Percentiles rank a stretch among this genome's conserved stretches.
Conservation (phyloP, 2,329 filamentous ascomycete species). For the Aspergillus amoenus region DNA sequence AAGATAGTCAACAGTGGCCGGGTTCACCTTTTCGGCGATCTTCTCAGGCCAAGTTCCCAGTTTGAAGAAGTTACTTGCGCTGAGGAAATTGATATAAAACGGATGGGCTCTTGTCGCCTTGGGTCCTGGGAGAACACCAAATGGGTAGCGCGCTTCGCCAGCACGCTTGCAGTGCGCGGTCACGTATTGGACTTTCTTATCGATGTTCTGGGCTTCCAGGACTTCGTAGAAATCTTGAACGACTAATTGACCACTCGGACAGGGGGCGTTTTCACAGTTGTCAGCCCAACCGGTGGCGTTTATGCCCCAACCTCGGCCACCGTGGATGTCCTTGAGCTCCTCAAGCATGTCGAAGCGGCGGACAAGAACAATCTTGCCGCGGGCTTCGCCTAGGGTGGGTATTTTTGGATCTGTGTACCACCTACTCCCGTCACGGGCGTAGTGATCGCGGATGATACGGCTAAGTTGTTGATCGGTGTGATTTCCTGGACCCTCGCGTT, state of each 20-base stretch:
- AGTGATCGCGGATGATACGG: slow-evolving; percentile 70
- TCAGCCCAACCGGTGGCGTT: slow-evolving; percentile 74
- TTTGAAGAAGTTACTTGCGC: slow-evolving; percentile 92
- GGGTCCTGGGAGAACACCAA: slow-evolving; percentile 36
- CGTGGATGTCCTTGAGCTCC: slow-evolving; percentile 42
- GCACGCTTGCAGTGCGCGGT: slow-evolving; percentile 76
- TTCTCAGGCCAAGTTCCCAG: slow-evolving; percentile 88
- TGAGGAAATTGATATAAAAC: slow-evolving; percentile 87
- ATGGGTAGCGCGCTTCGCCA: slow-evolving; percentile 49
- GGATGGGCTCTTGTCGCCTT: slow-evolving; percentile 55
- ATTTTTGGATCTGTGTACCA: slow-evolving; percentile 81
- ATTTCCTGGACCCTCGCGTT: slow-evolving; percentile 83
- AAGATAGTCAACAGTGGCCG: slow-evolving; percentile 63
- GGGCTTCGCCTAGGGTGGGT: slow-evolving; percentile 73
- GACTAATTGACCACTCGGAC: slow-evolving; percentile 70
- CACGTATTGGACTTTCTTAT: slow-evolving; percentile 74
- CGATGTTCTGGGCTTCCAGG: slow-evolving; percentile 69
- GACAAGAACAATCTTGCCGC: slow-evolving; percentile 80
- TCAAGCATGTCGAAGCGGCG: slow-evolving; percentile 72
- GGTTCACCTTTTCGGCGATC: slow-evolving; percentile 85
- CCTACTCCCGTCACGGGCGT: slow-evolving; percentile 56
- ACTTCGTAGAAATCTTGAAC: slow-evolving; percentile 97
- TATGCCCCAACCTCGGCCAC: slow-evolving; percentile 56
- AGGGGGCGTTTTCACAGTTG: slow-evolving; percentile 75
- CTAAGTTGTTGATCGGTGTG: slow-evolving; percentile 77